These are phyloP conservation scores for Hypomontagnella submonticulosa DNA, from an alignment of 495 filamentous ascomycete species.

Conservation along the genomic window DNA sequence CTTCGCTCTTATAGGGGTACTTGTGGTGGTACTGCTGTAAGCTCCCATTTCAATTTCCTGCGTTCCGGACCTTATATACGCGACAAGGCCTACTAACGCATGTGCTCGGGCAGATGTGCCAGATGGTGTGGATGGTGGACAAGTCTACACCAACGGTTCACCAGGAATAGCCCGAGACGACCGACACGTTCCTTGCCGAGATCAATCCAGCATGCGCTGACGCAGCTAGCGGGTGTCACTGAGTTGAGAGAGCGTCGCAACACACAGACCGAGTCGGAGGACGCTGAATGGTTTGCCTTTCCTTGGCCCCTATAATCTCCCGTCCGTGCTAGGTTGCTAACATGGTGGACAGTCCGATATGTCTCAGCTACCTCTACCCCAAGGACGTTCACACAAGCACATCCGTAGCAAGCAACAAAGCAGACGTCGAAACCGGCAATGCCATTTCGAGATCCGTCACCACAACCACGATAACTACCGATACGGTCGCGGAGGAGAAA, in stretches of 20 bases:
- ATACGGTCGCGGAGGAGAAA: slow-evolving; percentile 1
- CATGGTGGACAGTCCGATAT: slow-evolving; percentile 25
- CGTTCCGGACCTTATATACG: background rate
- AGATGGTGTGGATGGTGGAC: slow-evolving; percentile 13
- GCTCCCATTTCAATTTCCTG: background rate
- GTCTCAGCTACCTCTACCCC: slow-evolving; percentile 29
- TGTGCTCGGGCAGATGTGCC: slow-evolving; percentile 6
- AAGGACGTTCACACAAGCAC: slow-evolving; percentile 11
- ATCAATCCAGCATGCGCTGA: slow-evolving; percentile 33
- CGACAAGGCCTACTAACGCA: slow-evolving; percentile 6
- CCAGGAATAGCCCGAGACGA: slow-evolving; percentile 4
- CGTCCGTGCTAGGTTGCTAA: slow-evolving; percentile 4
- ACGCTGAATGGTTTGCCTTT: slow-evolving; percentile 29
- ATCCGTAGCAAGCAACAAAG: slow-evolving; percentile 3
- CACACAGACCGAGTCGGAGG: slow-evolving; percentile 23
- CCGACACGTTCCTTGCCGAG: slow-evolving; percentile 17
- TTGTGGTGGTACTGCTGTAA: slow-evolving; percentile 27
- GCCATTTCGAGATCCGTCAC: slow-evolving; percentile 5
- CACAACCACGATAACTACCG: slow-evolving; percentile 2
- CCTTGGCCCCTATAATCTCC: background rate
- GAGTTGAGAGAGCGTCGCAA: slow-evolving; percentile 26
- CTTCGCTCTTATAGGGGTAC: slow-evolving; percentile 1
- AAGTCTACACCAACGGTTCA: background rate
- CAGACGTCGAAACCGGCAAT: slow-evolving; percentile 27
- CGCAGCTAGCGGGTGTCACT: slow-evolving; percentile 27